These are phyloP conservation scores for Pleurotus platypus DNA, from an alignment of 768 basidiomycete species.

Conservation along the genomic window DNA sequence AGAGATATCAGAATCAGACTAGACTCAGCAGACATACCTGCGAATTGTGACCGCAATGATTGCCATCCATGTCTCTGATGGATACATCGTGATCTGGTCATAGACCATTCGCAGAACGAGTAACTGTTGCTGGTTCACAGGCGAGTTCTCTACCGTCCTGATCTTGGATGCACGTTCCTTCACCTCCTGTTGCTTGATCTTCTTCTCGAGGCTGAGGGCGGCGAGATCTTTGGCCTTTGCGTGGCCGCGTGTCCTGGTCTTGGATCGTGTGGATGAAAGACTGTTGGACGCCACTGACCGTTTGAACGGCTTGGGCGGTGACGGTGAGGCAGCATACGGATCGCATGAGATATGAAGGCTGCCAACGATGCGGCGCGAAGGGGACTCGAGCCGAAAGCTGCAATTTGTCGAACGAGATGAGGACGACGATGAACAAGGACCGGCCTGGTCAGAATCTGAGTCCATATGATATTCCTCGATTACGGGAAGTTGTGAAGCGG, in stretches of 20 bases:
- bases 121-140: constrained; percentile 53
- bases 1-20: constrained; percentile 8
- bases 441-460: neutral
- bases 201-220: constrained; percentile 3
- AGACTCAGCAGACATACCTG: constrained; percentile 32
- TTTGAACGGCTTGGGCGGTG: constrained; percentile 4
- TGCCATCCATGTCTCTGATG: constrained; percentile 58
- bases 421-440: neutral
- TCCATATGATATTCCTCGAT: neutral
- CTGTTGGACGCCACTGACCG: constrained; percentile 7
- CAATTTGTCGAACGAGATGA: neutral
- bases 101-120: constrained; percentile 61
- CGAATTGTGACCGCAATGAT: constrained; percentile 54
- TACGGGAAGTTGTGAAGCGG: neutral
- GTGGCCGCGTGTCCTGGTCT: constrained; percentile 2
- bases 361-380: neutral
- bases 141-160: constrained; percentile 34
- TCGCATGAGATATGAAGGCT: constrained; percentile 8
- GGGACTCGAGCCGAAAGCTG: neutral
- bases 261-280: neutral
- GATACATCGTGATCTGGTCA: constrained; percentile 64
- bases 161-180: constrained; percentile 3
- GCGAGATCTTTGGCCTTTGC: constrained; percentile 1
- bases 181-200: constrained; percentile 5
- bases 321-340: constrained; percentile 1